Evolutionary conservation across 2,329 filamentous ascomycete species (phyloP), one percentile per base, ranked within the genome.

Genomic region (Ambrosiella xylebori): DNA sequence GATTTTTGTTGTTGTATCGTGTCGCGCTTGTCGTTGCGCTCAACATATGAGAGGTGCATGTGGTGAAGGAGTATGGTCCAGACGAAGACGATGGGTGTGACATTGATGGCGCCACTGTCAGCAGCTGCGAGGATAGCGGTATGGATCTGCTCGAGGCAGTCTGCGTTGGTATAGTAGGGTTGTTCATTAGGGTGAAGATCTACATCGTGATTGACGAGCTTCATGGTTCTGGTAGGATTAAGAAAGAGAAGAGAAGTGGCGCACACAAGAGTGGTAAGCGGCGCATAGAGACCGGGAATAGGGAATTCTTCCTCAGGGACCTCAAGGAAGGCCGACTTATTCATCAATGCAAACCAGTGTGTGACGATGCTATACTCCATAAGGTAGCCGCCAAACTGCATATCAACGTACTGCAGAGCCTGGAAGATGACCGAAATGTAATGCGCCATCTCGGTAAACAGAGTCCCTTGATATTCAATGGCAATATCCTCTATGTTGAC

Each of bases 1-100:
- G 79, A 77, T 61, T 76, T 76, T 64, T 81, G 76, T 61, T 81
- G 79, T 56, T 81, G 72, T 13, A 79, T 68, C 36, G 77, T 70
- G 63, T 82, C 79, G 53, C 79, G 71, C 59, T 76, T 75, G 65
- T 85, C 82, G 44, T 79, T 80, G 51, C 83, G 74, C 55, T 74
- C 74, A 59, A 79, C 75, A 62, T 82, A 84, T 11, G 79, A 78
- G 47, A 80, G 71, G 63, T 81, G 80, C 71, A 93, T 80, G 35
- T 78, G 76, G 64, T 85, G 79, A 8, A 90, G 74, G 35, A 95
- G 78, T 53, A 91, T 73, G 3, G 84, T 81, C 90, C 90, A 97
- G 2, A 86, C 80, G 63, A 94, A 86, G 17, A 88, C 77, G 15
- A 86, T 81, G 1, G 88, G 87, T 58, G 80, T 81, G 17, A 86